Conservation (phyloP, 225 moss, liverwort and hornwort genomes). For the Thuidium tamariscinum region DNA sequence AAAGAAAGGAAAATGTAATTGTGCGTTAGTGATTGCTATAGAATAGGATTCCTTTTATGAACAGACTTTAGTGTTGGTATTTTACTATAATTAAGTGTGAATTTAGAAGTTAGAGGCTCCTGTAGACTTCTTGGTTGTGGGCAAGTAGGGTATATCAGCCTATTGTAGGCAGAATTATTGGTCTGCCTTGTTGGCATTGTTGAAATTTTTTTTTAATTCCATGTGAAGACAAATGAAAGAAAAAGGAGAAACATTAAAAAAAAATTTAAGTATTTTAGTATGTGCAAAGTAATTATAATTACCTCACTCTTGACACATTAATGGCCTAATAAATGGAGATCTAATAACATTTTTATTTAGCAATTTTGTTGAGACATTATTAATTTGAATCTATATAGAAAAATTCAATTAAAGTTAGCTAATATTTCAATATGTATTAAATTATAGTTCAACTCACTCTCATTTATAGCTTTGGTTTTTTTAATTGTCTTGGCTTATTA, state of each 20-base stretch:
- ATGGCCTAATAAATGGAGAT: not conserved
- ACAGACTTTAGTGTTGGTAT: not conserved
- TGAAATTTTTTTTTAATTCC: not conserved
- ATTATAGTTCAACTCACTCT: not conserved
- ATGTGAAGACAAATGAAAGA: not conserved
- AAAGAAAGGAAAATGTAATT: too few species aligned
- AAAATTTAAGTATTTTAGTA: not conserved
- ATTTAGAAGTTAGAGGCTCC: not conserved
- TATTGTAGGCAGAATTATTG: accelerated
- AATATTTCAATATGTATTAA: not conserved
- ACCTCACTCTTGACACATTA: not conserved
- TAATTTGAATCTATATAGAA: not conserved
- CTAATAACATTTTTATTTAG: not conserved
- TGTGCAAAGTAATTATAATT: not conserved
- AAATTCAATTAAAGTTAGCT: not conserved
- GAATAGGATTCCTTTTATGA: not conserved
- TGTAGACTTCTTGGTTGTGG: accelerated
- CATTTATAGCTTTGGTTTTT: not conserved
- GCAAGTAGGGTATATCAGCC: accelerated
- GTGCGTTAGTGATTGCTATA: not conserved
- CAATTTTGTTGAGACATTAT: not conserved
- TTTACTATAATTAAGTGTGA: not conserved
- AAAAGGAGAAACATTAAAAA: too few species aligned
- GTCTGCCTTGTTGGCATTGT: accelerated
- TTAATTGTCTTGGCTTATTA: not conserved